phyloP scores from a whole-genome alignment of 192 early-diverging fungal genomes.

The Lobulomyces angularis region DNA sequence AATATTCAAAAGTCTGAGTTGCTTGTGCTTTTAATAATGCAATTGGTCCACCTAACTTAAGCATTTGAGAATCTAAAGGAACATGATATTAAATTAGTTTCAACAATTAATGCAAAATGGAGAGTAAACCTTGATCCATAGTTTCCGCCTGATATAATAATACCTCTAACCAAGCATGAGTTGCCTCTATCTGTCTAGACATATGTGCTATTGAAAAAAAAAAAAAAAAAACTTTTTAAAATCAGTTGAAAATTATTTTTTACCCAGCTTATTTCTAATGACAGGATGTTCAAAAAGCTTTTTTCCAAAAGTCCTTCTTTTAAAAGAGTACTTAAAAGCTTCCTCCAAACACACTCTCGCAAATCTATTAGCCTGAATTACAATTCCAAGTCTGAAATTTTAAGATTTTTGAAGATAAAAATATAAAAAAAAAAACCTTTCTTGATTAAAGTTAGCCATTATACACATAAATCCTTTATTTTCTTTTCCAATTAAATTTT shows the following conservation, averaged over 20 bases:
- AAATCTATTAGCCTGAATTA: constrained; percentile 72
- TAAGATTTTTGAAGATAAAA: constrained; percentile 1
- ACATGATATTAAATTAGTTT: no score
- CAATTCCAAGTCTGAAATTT: constrained; percentile 51
- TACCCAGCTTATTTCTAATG: constrained; percentile 49
- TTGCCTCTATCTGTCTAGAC: constrained; percentile 73
- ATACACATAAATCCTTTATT: constrained; percentile 77
- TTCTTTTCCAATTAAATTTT: constrained; percentile 71
- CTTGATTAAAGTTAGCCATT: constrained; percentile 71
- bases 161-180: constrained; percentile 70
- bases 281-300: constrained; percentile 75
- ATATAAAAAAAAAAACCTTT: constrained; percentile 37
- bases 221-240: constrained; percentile 1
- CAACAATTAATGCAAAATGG: no score
- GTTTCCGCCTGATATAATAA: constrained; percentile 56
- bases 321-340: constrained; percentile 66
- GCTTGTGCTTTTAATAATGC: constrained; percentile 73
- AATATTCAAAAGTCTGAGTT: constrained; percentile 78
- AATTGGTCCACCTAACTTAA: constrained; percentile 73
- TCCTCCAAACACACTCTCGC: constrained; percentile 81
- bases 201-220: constrained; percentile 51
- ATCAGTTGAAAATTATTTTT: constrained; percentile 5
- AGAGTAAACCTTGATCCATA: constrained; percentile 55
- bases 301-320: constrained; percentile 79
- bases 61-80: no score